Evolutionary conservation across 352 stramenopile genomes (phyloP).

Genomic region (Elongisporangium senticosum): DNA sequence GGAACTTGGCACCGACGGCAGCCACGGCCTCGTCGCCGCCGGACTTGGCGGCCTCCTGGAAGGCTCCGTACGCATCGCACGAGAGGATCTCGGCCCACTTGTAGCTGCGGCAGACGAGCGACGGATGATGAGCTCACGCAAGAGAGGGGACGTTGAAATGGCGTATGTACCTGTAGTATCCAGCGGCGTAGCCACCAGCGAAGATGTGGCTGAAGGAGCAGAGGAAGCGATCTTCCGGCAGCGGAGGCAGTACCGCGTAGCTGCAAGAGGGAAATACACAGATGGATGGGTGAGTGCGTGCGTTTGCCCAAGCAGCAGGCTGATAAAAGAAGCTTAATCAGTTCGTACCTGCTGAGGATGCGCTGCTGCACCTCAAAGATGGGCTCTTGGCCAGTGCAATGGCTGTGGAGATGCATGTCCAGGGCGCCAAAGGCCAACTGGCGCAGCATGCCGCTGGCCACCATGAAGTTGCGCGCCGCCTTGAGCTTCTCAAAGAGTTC

Average conservation of each 20-base stretch:
- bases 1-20: constrained; percentile 88
- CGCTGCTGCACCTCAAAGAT: constrained; percentile 93
- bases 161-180: constrained; percentile 91
- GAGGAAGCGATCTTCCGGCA: constrained; percentile 96
- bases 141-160: constrained; percentile 3
- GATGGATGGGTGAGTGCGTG: background rate
- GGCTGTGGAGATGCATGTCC: constrained; percentile 81
- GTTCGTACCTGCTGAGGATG: constrained; percentile 69
- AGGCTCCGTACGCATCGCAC: constrained; percentile 96
- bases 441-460: constrained; percentile 92
- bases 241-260: constrained; percentile 84
- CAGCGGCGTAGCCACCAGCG: constrained; percentile 94
- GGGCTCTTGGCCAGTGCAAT: constrained; percentile 68
- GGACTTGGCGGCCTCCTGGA: constrained; percentile 90
- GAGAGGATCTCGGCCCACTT: constrained; percentile 98
- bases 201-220: constrained; percentile 99
- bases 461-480: constrained; percentile 93
- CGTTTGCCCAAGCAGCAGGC: background rate
- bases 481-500: constrained; percentile 97
- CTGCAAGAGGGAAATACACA: constrained; percentile 11
- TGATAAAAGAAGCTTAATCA: background rate
- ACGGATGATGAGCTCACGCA: constrained; percentile 1
- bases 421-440: constrained; percentile 94
- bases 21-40: constrained; percentile 43
- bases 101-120: constrained; percentile 46